Percentiles rank a stretch among this genome's conserved stretches.
These are phyloP conservation scores for Ophiostoma angusticollis DNA, from an alignment of 2,329 filamentous ascomycete genomes.

Conservation along the genomic window DNA sequence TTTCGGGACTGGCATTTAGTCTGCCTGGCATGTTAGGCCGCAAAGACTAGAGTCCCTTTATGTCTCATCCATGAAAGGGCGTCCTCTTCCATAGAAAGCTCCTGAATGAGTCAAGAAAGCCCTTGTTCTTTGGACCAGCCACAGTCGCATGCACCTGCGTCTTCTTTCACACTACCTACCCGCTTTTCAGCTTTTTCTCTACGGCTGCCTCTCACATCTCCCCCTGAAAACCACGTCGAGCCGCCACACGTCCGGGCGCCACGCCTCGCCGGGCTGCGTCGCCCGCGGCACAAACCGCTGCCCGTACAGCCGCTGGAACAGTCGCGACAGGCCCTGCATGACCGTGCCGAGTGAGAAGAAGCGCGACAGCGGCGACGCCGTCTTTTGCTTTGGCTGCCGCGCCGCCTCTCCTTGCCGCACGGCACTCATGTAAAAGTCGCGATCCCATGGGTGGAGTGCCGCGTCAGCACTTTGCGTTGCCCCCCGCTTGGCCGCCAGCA, in stretches of 20 bases:
- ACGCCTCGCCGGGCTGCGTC: conserved; percentile 75
- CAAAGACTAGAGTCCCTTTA: too few species aligned
- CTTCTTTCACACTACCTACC: too few species aligned
- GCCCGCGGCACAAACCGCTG: conserved; percentile 78
- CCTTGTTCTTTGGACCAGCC: too few species aligned
- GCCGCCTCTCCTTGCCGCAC: conserved; percentile 24
- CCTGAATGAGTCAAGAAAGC: too few species aligned
- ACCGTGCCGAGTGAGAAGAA: conserved; percentile 95
- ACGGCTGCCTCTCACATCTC: too few species aligned
- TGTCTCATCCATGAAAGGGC: too few species aligned
- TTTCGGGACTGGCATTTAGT: too few species aligned
- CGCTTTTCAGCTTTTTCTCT: too few species aligned
- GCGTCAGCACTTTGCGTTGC: conserved; percentile 40
- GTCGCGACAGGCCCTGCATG: conserved; percentile 86
- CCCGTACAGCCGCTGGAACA: conserved; percentile 83
- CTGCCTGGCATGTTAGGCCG: too few species aligned
- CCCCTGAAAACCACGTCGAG: conserved; percentile 88
- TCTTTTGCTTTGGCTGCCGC: conserved; percentile 12
- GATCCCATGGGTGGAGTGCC: conserved; percentile 57
- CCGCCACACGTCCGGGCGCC: conserved; percentile 83
- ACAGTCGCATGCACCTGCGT: too few species aligned
- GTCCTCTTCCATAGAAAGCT: too few species aligned
- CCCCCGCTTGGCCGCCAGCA: conserved; percentile 29
- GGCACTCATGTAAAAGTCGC: conserved; percentile 64
- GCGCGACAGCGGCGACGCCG: conserved; percentile 47